Percentiles rank a stretch among this genome's conserved stretches.
These are phyloP conservation scores for Biscogniauxia sp. DNA, from an alignment of 2,329 filamentous ascomycete species.

Conservation along the genomic window DNA sequence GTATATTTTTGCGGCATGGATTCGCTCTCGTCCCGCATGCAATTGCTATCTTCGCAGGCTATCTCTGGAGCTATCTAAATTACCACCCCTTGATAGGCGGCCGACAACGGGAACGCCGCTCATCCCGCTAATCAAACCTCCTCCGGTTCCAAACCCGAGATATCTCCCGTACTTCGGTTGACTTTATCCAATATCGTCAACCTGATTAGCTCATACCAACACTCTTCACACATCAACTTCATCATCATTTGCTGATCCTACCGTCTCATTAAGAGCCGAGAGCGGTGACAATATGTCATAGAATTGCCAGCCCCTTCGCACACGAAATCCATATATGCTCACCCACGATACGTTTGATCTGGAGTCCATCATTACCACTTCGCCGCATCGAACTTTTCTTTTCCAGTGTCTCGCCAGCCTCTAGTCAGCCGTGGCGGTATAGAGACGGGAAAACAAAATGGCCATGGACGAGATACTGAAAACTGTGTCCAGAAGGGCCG, in stretches of 20 bases:
- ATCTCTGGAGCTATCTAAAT: no score
- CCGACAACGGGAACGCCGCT: slow-evolving; percentile 21
- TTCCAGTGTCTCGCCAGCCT: slow-evolving; percentile 2
- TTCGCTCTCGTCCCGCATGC: slow-evolving; percentile 1
- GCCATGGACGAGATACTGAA: slow-evolving; percentile 12
- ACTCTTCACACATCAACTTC: slow-evolving; percentile 3
- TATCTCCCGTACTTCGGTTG: slow-evolving; percentile 16
- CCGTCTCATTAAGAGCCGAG: slow-evolving; percentile 16
- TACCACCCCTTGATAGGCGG: slow-evolving; percentile 6
- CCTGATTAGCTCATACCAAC: slow-evolving; percentile 10
- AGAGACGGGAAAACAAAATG: neutral
- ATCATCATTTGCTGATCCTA: slow-evolving; percentile 1
- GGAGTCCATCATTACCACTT: neutral
- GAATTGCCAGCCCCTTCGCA: neutral
- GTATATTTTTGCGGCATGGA: no score
- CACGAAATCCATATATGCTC: slow-evolving; percentile 9
- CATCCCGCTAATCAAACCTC: slow-evolving; percentile 4
- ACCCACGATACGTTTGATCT: slow-evolving; percentile 1
- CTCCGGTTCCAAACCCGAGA: slow-evolving; percentile 18
- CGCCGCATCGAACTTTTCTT: neutral
- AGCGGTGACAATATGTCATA: slow-evolving; percentile 18
- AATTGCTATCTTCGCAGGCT: neutral
- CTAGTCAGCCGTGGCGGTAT: neutral
- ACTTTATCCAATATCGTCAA: slow-evolving; percentile 6
- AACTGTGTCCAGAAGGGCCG: slow-evolving; percentile 9